These are phyloP conservation scores for Fraxinus baroniana DNA, from an alignment of 305 asterid genomes.

Conservation along the genomic window DNA sequence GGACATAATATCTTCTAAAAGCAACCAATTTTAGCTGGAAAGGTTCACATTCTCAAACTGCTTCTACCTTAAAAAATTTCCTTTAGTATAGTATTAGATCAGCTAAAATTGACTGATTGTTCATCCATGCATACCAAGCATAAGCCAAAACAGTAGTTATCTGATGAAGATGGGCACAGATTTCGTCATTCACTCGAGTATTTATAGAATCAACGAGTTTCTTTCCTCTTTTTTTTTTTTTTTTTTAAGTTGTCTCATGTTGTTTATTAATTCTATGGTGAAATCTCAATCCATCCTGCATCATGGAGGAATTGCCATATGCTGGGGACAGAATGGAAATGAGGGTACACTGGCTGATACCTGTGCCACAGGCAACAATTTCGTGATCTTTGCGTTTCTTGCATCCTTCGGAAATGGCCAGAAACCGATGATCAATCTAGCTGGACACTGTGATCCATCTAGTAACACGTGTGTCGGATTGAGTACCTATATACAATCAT, in stretches of 20 bases:
- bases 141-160: conserved; percentile 24
- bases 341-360: not conserved
- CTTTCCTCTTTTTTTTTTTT: no score
- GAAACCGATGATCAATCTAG: not conserved
- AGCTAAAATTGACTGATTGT: conserved; percentile 9
- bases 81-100: not conserved
- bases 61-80: conserved; percentile 9
- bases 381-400: not conserved
- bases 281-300: no score
- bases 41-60: not conserved
- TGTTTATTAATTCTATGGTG: no score
- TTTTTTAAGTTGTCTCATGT: no score
- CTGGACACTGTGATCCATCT: conserved; percentile 3
- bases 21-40: not conserved
- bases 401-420: not conserved
- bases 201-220: not conserved
- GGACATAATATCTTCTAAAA: conserved; percentile 5
- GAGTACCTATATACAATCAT: not conserved
- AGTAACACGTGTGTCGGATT: not conserved
- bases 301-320: not conserved
- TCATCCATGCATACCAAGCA: conserved; percentile 19
- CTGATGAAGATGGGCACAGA: not conserved
- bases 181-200: not conserved
- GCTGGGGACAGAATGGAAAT: not conserved
- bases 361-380: not conserved